Conservation (phyloP, 208 protist genomes). For the Lotmaria passim region DNA sequence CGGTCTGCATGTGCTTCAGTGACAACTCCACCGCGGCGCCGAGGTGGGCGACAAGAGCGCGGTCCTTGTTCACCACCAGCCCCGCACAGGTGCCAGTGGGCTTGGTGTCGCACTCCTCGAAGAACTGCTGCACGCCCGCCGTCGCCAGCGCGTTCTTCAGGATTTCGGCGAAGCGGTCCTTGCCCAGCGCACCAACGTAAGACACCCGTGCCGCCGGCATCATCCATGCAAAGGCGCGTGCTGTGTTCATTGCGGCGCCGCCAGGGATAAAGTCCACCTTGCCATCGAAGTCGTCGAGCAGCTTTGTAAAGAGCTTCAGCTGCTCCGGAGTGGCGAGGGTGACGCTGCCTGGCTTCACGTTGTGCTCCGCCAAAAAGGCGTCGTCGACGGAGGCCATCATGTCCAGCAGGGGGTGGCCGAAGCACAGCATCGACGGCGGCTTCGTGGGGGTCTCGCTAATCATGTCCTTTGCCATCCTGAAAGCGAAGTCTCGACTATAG, state of each 20-base stretch:
- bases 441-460: background rate
- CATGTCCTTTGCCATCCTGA: constrained; percentile 22
- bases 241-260: constrained; percentile 97
- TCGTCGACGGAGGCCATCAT: constrained; percentile 93
- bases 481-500: background rate
- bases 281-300: constrained; percentile 53
- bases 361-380: constrained; percentile 85
- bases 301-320: constrained; percentile 83
- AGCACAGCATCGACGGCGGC: constrained; percentile 50
- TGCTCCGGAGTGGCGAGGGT: constrained; percentile 94
- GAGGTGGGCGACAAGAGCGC: constrained; percentile 95
- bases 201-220: constrained; percentile 37
- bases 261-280: constrained; percentile 95
- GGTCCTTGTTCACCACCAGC: constrained; percentile 91
- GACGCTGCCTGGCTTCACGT: constrained; percentile 79
- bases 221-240: constrained; percentile 89
- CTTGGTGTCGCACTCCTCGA: constrained; percentile 59
- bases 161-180: constrained; percentile 89
- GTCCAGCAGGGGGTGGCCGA: constrained; percentile 97
- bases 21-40: constrained; percentile 93
- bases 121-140: constrained; percentile 80
- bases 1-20: constrained; percentile 58
- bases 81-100: constrained; percentile 97
- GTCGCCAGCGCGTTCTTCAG: constrained; percentile 59
- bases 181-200: constrained; percentile 93